Conservation (phyloP, 2,329 filamentous ascomycete species). For the Paraphoma chrysanthemicola region DNA sequence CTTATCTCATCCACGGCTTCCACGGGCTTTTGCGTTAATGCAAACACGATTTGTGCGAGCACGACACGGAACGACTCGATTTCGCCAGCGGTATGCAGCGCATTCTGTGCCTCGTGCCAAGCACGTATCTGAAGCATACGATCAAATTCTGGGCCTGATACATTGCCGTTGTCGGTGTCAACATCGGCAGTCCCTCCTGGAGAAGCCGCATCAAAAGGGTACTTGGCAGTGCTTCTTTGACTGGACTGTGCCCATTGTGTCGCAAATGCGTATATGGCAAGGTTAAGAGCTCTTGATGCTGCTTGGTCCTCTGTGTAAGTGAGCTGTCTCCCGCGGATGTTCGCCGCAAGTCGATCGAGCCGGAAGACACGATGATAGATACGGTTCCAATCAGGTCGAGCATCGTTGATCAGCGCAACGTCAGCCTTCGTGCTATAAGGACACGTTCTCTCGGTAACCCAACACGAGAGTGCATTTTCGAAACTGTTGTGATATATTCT, state of each 20-base stretch:
- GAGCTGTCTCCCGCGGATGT: constrained; percentile 51
- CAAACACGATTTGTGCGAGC: constrained; percentile 55
- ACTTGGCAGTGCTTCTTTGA: constrained; percentile 33
- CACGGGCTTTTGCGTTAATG: constrained; percentile 52
- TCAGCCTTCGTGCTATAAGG: constrained; percentile 53
- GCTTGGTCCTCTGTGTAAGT: constrained; percentile 53
- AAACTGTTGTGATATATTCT: constrained; percentile 63
- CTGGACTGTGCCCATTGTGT: constrained; percentile 56
- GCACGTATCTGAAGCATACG: constrained; percentile 47
- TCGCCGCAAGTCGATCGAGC: constrained; percentile 55
- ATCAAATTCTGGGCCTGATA: constrained; percentile 37
- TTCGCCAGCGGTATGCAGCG: constrained; percentile 46
- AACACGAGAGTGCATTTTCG: constrained; percentile 62
- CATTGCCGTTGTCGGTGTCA: constrained; percentile 1
- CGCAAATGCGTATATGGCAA: constrained; percentile 61
- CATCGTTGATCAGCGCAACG: constrained; percentile 36
- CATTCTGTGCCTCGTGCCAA: constrained; percentile 53
- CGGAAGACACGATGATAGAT: constrained; percentile 59
- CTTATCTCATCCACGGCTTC: constrained; percentile 16
- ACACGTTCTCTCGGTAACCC: constrained; percentile 62
- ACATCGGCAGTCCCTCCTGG: neutral
- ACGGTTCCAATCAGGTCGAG: constrained; percentile 56
- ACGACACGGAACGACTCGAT: constrained; percentile 56
- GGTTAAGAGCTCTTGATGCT: constrained; percentile 55
- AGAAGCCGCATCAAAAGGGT: constrained; percentile 30